Base-by-base conservation (phyloP, 116 monocot genomes). In the Dioscorea cayenensis region DNA sequence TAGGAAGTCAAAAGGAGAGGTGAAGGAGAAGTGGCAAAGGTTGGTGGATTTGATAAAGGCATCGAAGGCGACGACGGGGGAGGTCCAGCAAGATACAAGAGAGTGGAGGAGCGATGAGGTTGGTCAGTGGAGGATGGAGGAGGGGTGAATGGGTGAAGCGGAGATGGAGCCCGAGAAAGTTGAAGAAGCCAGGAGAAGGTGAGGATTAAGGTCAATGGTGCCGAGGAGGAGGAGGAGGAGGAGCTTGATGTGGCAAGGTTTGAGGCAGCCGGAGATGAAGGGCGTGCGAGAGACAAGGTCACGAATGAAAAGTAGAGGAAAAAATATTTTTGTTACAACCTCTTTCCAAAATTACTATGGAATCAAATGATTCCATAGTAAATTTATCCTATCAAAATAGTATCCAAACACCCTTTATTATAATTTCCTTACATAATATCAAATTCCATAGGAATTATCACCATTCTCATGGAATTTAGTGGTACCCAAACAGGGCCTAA, bases 151-250 rank as follows among this genome's bases (percentile, higher is more conserved):
- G 95, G 22, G 60, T 75, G 81, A 95, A 91, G 72, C 68, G 16
- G 48, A 70, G 72, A 76, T 85, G 87, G 70, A 89, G 86, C 63
- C 84, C 85, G 58, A 95, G 80, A 79, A 77, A 88, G 74, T 88
- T 85, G 84, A 95, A 89, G 85, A 95, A 95, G 70, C 91, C 77
- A 88, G 86, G 69, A 69, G 28, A 48, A 86, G 64, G 63, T 77
- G 67, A 19, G 90, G 90, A 9, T 77, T 37, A 60, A 60, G 63
- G 35, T 27, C 23, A 51, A 38, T 29, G 58, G 61, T 67, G 28
- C 55, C n/a, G n/a, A n/a, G n/a, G n/a, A n/a, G n/a, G n/a, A n/a
- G 76, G 74, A 78, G 73, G 64, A 89, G 78, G 80, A 89, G 83
- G 36, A 18, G 69, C 69, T 86, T 84, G 36, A 84, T 71, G 77